These are phyloP conservation scores for Neoboletus magnificus DNA, from an alignment of 768 basidiomycete species.

Conservation along the genomic window DNA sequence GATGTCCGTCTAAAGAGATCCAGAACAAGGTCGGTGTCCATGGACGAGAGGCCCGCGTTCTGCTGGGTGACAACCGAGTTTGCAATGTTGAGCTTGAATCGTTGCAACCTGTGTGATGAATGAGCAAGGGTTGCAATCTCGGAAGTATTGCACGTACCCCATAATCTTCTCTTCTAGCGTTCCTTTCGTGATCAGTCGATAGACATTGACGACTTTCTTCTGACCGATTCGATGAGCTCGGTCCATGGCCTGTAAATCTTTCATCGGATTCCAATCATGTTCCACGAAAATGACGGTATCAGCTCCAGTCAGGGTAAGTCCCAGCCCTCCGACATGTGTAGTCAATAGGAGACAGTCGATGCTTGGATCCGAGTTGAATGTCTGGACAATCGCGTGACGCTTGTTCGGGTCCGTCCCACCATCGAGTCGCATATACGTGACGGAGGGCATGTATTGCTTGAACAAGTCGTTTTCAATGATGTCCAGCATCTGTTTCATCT, in stretches of 20 bases:
- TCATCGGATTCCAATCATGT: constrained; percentile 99
- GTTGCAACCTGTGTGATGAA: constrained; percentile 67
- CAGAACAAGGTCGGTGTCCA: constrained; percentile 96
- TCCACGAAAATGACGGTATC: constrained; percentile 99
- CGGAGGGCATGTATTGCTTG: constrained; percentile 86
- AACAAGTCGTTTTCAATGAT: constrained; percentile 95
- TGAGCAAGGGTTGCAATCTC: constrained; percentile 3
- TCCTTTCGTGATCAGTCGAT: constrained; percentile 93
- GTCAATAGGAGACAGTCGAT: constrained; percentile 96
- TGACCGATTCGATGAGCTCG: constrained; percentile 97
- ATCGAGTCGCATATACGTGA: constrained; percentile 98
- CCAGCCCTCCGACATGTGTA: constrained; percentile 95
- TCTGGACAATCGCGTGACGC: constrained; percentile 95
- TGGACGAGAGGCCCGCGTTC: constrained; percentile 87
- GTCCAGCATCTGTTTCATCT: constrained; percentile 99
- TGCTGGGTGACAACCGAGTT: constrained; percentile 96
- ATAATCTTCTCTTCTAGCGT: constrained; percentile 99
- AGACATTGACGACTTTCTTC: constrained; percentile 98
- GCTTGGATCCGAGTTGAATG: constrained; percentile 95
- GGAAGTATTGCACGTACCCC: constrained; percentile 61
- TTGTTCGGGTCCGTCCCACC: constrained; percentile 90
- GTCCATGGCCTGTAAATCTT: constrained; percentile 99
- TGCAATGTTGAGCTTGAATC: constrained; percentile 98
- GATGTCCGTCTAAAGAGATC: constrained; percentile 87
- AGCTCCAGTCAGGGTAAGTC: constrained; percentile 93